A percentile compares a stretch with the other conserved stretches of the same genome.
phyloP scores from a whole-genome alignment of 2,329 filamentous ascomycete genomes.

The Onygenales sp. region DNA sequence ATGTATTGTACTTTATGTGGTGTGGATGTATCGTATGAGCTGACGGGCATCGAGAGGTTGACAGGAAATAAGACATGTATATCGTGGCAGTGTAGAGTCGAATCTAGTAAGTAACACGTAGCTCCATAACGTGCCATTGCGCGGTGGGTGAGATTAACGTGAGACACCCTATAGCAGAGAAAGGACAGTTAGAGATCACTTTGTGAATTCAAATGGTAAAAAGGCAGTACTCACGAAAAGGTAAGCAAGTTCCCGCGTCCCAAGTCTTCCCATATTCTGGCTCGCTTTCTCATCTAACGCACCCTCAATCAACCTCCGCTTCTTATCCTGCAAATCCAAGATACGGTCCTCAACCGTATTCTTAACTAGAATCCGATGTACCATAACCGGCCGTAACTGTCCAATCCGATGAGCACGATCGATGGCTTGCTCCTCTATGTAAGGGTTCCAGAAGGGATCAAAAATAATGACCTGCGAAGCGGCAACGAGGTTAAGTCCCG shows the following conservation, averaged over 20 bases:
- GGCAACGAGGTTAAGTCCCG: constrained; percentile 74
- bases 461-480: constrained; percentile 82
- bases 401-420: constrained; percentile 85
- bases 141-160: neutral
- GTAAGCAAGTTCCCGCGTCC: constrained; percentile 56
- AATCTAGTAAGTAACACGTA: too few relatives aligned
- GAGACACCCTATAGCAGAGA: neutral
- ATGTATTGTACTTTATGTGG: too few relatives aligned
- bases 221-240: constrained; percentile 45
- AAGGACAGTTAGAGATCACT: neutral
- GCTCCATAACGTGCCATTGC: too few relatives aligned
- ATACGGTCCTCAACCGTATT: constrained; percentile 85
- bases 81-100: too few relatives aligned
- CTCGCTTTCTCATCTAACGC: constrained; percentile 70
- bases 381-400: constrained; percentile 61
- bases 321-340: constrained; percentile 65
- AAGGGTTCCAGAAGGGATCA: constrained; percentile 92
- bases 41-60: too few relatives aligned
- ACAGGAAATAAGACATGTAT: too few relatives aligned
- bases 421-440: constrained; percentile 83
- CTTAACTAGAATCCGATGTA: constrained; percentile 69
- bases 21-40: too few relatives aligned
- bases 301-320: constrained; percentile 64
- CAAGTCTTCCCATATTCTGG: constrained; percentile 57
- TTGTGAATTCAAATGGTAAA: neutral